These are phyloP conservation scores for Cyberlindnera petersonii DNA, from an alignment of 805 yeast species.

Conservation along the genomic window DNA sequence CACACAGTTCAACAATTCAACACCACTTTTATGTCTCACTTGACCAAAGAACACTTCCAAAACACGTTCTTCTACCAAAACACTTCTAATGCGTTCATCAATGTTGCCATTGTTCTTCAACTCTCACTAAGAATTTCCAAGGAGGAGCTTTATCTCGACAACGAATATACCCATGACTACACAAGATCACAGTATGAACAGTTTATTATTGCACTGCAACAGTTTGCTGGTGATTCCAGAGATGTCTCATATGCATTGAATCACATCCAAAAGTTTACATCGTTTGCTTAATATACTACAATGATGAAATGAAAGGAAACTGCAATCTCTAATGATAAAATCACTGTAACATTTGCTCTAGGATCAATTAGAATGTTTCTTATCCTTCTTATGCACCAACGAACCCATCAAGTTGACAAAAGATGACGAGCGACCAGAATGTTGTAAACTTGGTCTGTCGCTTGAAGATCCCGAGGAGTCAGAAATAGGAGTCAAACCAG, in stretches of 20 bases:
- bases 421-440: conserved; percentile 22
- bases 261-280: conserved; percentile 8
- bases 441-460: conserved; percentile 4
- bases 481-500: conserved; percentile 11
- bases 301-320: no score
- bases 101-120: conserved; percentile 21
- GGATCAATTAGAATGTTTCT: no score
- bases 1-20: conserved; percentile 17
- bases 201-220: conserved; percentile 6
- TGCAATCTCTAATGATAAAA: no score
- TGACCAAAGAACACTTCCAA: conserved; percentile 22
- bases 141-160: conserved; percentile 20
- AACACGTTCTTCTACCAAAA: conserved; percentile 13
- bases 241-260: conserved; percentile 8
- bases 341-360: no score
- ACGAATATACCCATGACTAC: conserved; percentile 11
- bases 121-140: conserved; percentile 18
- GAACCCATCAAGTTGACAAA: conserved; percentile 28
- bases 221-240: conserved; percentile 5
- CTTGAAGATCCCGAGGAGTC: conserved; percentile 1
- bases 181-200: conserved; percentile 3
- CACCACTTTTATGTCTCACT: conserved; percentile 18
- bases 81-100: conserved; percentile 18
- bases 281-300: conserved; percentile 4
- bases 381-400: conserved; percentile 24